phyloP scores from a whole-genome alignment of 441 rosid genomes.

The Rhodomyrtus psidioides region DNA sequence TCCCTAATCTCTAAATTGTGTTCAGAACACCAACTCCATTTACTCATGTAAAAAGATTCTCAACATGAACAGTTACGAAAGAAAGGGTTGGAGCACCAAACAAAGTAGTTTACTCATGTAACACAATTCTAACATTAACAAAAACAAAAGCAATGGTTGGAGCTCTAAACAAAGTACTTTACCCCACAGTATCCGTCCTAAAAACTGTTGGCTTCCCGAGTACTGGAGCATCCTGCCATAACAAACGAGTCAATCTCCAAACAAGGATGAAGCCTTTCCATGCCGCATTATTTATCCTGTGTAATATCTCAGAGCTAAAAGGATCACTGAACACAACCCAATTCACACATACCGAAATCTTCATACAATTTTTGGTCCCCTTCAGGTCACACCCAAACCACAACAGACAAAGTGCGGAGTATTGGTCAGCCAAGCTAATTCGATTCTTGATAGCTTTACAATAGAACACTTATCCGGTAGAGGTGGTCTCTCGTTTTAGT shows the following conservation, averaged over 20 bases:
- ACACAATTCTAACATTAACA: not conserved
- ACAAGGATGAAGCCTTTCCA: not conserved
- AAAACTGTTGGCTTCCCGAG: slow-evolving; percentile 78
- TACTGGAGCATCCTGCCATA: slow-evolving; percentile 80
- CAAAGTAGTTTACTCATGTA: not conserved
- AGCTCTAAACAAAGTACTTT: slow-evolving; percentile 15
- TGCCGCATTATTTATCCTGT: not conserved
- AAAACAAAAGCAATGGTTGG: not conserved
- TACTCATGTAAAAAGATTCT: not conserved
- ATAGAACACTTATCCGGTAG: not conserved
- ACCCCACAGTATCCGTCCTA: slow-evolving; percentile 59
- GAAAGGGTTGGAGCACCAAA: not conserved
- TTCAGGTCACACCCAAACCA: not conserved
- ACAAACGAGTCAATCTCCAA: slow-evolving; percentile 13
- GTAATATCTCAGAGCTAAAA: not conserved
- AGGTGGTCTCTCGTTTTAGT: not conserved
- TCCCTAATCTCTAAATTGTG: not conserved
- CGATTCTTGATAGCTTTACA: not conserved
- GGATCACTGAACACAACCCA: not conserved
- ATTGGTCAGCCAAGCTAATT: not conserved
- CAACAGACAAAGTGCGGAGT: not conserved
- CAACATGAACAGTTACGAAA: not conserved
- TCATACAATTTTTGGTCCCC: not conserved
- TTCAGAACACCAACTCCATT: not conserved
- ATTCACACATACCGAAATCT: not conserved